Base-by-base conservation (phyloP, 2,329 filamentous ascomycete species). In the Sordariomycetes sp. region DNA sequence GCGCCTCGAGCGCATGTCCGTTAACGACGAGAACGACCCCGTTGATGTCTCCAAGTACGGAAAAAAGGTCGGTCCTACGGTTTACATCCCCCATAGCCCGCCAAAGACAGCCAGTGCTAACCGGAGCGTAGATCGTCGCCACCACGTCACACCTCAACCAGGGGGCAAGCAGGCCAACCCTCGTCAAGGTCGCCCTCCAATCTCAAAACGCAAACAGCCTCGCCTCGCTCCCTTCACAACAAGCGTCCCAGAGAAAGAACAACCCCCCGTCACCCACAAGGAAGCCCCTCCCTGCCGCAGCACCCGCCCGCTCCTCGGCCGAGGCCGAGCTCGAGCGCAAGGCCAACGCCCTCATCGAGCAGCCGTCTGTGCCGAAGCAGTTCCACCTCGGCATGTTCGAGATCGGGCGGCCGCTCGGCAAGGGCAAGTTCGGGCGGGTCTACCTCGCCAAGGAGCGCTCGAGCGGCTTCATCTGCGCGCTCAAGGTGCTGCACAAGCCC, bases 371-470 rank as follows among this genome's bases (percentile, higher is more conserved):
- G 22, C 80, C 79, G 51, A 85, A 83, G 65, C 72, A 90, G 64
- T 92, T 92, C 73, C 90, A 96, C 69, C 82, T 96, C 3, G 89
- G 90, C 72, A 95, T 95, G 89, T 96, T 96, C 70, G 91, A 96
- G 71, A 96, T 95, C 63, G 89, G 89, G 46, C 88, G 90, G 64
- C 89, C 89, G 1, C 77, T 95, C 3, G 89, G 89, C 57, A 94
- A 94, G 74, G 89, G 89, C 62, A 95, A 94, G 69, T 95, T 94
- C 67, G 89, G 89, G 1, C 82, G 89, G 53, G 90, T 95, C 3
- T 95, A 95, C 69, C 82, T 95, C 32, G 89, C 89, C 54, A 87
- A 89, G 59, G 89, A 94, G 72, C 83, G 88, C 59, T 83, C 79
- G 52, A 88, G 83, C 28, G 87, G 87, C 61, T 95, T 92, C 72